phyloP scores from a whole-genome alignment of 352 stramenopile genomes.

The Phytophthora tentaculata region DNA sequence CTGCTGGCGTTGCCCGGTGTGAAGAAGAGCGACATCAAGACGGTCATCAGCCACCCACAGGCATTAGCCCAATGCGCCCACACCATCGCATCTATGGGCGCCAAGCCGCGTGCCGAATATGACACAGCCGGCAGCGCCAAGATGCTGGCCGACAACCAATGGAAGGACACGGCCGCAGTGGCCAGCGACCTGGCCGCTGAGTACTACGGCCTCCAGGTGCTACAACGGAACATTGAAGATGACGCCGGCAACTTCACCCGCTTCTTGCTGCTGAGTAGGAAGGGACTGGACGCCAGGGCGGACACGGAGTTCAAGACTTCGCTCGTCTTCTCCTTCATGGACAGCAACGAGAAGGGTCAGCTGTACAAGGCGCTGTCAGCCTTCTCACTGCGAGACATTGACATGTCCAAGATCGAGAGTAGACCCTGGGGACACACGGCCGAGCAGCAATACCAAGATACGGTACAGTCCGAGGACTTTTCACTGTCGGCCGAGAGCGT shows the following conservation, averaged over 20 bases:
- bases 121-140: constrained; percentile 98
- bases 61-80: constrained; percentile 97
- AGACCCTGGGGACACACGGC: constrained; percentile 71
- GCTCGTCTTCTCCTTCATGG: constrained; percentile 82
- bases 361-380: constrained; percentile 77
- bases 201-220: constrained; percentile 93
- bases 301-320: constrained; percentile 81
- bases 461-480: constrained; percentile 86
- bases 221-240: constrained; percentile 66
- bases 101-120: constrained; percentile 90
- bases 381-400: constrained; percentile 78
- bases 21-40: constrained; percentile 92
- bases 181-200: constrained; percentile 95
- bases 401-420: constrained; percentile 84
- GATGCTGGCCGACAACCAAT: constrained; percentile 93
- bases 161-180: constrained; percentile 91
- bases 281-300: constrained; percentile 39
- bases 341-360: constrained; percentile 72
- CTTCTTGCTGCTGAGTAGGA: constrained; percentile 90
- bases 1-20: constrained; percentile 91
- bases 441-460: constrained; percentile 55
- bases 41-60: constrained; percentile 96
- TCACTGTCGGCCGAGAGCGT: constrained; percentile 87
- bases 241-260: constrained; percentile 88
- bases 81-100: constrained; percentile 90